Conservation (phyloP, 2,329 filamentous ascomycete genomes). For the Lomentospora prolificans region DNA sequence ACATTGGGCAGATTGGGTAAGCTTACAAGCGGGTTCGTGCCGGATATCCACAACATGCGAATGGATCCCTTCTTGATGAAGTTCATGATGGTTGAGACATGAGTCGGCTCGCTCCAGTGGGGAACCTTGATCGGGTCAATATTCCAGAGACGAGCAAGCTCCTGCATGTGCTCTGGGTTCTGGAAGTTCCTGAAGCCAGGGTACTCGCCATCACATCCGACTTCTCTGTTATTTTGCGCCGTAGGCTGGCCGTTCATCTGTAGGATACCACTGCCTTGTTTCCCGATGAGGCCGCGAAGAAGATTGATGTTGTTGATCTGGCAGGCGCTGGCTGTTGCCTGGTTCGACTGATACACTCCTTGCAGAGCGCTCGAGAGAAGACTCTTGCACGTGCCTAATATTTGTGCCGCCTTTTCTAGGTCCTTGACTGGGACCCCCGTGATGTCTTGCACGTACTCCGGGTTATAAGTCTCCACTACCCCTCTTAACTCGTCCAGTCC, state of each 20-base stretch:
- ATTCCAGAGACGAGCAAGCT: slow-evolving; percentile 26
- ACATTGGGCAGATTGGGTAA: slow-evolving; percentile 22
- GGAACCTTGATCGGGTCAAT: slow-evolving; percentile 23
- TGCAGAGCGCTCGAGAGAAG: slow-evolving; percentile 27
- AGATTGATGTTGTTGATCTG: slow-evolving; percentile 31
- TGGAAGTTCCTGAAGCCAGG: slow-evolving; percentile 25
- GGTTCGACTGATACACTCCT: slow-evolving; percentile 29
- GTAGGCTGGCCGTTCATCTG: slow-evolving; percentile 31
- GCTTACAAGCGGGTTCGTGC: slow-evolving; percentile 28
- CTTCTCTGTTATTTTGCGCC: slow-evolving; percentile 28
- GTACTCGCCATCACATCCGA: slow-evolving; percentile 27
- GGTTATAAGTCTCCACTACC: slow-evolving; percentile 21
- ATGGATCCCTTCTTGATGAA: slow-evolving; percentile 23
- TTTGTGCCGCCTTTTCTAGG: slow-evolving; percentile 21
- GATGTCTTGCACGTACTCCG: slow-evolving; percentile 22
- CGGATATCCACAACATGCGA: slow-evolving; percentile 27
- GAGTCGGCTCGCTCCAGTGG: slow-evolving; percentile 27
- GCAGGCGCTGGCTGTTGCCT: slow-evolving; percentile 27
- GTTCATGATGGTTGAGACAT: slow-evolving; percentile 25
- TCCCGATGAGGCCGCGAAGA: slow-evolving; percentile 23
- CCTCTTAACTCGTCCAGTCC: slow-evolving; percentile 18
- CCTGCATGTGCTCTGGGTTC: slow-evolving; percentile 24
- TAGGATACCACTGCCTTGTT: slow-evolving; percentile 23
- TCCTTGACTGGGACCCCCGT: slow-evolving; percentile 21
- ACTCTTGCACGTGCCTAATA: slow-evolving; percentile 21